Conservation (phyloP, 2,329 filamentous ascomycete species). For the Claviceps sp. region DNA sequence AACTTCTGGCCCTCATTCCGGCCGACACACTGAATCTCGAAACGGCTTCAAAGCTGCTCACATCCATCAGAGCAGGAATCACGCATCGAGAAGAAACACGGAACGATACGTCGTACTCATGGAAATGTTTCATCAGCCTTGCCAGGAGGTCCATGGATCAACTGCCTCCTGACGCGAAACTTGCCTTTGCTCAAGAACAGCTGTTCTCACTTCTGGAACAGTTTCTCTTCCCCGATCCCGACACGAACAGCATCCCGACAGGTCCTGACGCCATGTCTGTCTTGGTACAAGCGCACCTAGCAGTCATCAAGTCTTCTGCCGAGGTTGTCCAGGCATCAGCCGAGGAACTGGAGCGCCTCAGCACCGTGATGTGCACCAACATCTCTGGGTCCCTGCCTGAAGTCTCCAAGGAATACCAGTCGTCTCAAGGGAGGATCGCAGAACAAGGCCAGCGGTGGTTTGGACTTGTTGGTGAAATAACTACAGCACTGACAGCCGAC, state of each 20-base stretch:
- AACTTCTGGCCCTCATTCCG: slow-evolving; percentile 49
- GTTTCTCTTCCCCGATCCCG: slow-evolving; percentile 34
- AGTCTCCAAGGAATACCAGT: slow-evolving; percentile 61
- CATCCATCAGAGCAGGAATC: slow-evolving; percentile 58
- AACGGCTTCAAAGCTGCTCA: slow-evolving; percentile 47
- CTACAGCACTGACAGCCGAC: slow-evolving; percentile 17
- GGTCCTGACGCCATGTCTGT: slow-evolving; percentile 23
- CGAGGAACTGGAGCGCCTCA: slow-evolving; percentile 49
- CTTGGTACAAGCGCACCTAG: slow-evolving; percentile 33
- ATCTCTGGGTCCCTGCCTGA: slow-evolving; percentile 69
- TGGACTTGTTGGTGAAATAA: slow-evolving; percentile 36
- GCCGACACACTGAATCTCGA: slow-evolving; percentile 28
- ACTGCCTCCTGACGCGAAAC: slow-evolving; percentile 31
- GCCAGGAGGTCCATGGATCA: slow-evolving; percentile 38
- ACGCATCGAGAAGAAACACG: slow-evolving; percentile 61
- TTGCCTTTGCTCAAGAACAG: slow-evolving; percentile 32
- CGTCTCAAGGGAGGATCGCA: slow-evolving; percentile 57
- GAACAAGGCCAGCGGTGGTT: slow-evolving; percentile 57
- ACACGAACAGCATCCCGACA: slow-evolving; percentile 20
- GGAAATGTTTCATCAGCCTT: slow-evolving; percentile 60
- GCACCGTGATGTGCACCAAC: slow-evolving; percentile 45
- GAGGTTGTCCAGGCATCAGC: slow-evolving; percentile 34
- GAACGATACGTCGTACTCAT: slow-evolving; percentile 54
- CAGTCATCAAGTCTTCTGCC: slow-evolving; percentile 27
- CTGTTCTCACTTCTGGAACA: slow-evolving; percentile 42